A percentile compares a stretch with the other conserved stretches of the same genome.
Evolutionary conservation across 176 grass and related monocot genomes (phyloP).

Genomic region (Zizania latifolia): DNA sequence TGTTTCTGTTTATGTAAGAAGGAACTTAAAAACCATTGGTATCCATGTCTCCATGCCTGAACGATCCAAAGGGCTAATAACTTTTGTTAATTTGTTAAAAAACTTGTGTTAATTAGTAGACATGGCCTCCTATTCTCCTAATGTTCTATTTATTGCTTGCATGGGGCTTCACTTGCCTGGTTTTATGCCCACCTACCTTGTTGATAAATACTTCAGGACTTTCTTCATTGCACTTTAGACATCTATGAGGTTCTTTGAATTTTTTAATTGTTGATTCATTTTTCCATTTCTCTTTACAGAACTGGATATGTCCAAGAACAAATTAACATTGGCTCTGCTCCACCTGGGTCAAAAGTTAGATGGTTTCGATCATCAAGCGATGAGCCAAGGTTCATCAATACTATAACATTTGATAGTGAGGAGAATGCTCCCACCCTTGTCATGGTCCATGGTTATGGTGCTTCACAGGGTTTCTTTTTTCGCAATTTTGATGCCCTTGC

Average conservation of each 20-base stretch:
- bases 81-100: background rate
- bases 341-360: slow-evolving; percentile 78
- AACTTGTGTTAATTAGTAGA: background rate
- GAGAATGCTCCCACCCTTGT: slow-evolving; percentile 82
- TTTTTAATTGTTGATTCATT: background rate
- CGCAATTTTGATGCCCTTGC: slow-evolving; percentile 96
- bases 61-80: background rate
- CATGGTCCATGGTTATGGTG: slow-evolving; percentile 97
- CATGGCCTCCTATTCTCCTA: background rate
- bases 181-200: background rate
- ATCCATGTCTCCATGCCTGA: background rate
- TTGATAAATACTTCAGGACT: background rate
- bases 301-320: slow-evolving; percentile 77
- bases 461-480: slow-evolving; percentile 95
- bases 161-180: background rate
- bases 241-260: background rate
- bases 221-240: background rate
- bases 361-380: slow-evolving; percentile 93
- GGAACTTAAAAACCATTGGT: background rate
- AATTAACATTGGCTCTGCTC: slow-evolving; percentile 85
- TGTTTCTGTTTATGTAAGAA: background rate
- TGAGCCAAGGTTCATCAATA: slow-evolving; percentile 95
- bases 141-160: background rate
- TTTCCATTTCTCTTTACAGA: slow-evolving; percentile 41
- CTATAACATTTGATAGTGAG: slow-evolving; percentile 87